A percentile compares a stretch with the other conserved stretches of the same genome.
These are phyloP conservation scores for Tremella mesenterica DNA, from an alignment of 768 basidiomycete species.

Conservation along the genomic window DNA sequence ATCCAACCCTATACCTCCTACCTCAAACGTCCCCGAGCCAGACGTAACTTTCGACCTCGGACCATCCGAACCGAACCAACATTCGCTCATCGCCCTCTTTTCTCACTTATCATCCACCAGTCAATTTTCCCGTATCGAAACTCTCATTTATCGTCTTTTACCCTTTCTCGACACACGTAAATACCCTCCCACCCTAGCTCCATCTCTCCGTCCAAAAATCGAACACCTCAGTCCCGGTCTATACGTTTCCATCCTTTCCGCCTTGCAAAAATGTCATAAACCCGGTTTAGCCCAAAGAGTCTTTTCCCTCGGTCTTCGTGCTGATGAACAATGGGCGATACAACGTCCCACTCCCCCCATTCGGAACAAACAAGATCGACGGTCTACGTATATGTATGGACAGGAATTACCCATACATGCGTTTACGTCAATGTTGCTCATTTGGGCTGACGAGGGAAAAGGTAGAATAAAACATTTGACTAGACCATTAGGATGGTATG, in stretches of 20 bases:
- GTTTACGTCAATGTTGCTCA: constrained; percentile 21
- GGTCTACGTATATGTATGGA: too few species aligned
- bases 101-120: constrained; percentile 8
- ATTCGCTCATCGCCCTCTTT: constrained; percentile 4
- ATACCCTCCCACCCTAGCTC: not conserved
- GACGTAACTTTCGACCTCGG: too few species aligned
- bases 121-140: constrained; percentile 10
- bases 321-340: constrained; percentile 11
- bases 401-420: constrained; percentile 18
- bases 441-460: constrained; percentile 23
- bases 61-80: constrained; percentile 5
- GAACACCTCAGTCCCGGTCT: constrained; percentile 4
- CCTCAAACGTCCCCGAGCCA: too few species aligned
- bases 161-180: constrained; percentile 11
- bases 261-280: constrained; percentile 13
- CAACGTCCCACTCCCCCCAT: not conserved
- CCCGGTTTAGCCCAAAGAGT: constrained; percentile 25
- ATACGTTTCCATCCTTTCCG: constrained; percentile 12
- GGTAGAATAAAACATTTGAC: not conserved
- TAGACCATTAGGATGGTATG: not conserved
- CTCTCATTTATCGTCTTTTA: constrained; percentile 11
- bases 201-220: constrained; percentile 4
- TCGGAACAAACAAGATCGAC: too few species aligned
- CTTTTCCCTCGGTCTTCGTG: constrained; percentile 17
- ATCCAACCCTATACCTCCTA: too few species aligned